Evolutionary conservation across 192 early-diverging fungal genomes (phyloP).

Genomic region (Funneliformis geosporum): DNA sequence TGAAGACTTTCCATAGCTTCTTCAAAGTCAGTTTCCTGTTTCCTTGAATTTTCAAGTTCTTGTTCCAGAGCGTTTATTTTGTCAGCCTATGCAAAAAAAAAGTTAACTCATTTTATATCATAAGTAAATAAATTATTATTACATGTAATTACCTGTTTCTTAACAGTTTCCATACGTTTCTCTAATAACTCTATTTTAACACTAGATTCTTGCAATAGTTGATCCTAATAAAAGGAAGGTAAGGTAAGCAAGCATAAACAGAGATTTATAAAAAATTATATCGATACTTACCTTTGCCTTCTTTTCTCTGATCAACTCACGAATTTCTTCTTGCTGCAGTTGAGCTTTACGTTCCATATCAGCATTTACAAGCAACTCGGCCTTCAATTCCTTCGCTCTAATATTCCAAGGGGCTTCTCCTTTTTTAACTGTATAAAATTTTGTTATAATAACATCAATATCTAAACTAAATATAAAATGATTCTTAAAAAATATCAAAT

Average conservation of each 20-base stretch:
- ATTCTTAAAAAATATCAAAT: not conserved
- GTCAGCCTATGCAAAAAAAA: slow-evolving; percentile 46
- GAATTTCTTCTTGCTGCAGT: slow-evolving; percentile 74
- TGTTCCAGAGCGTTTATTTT: slow-evolving; percentile 61
- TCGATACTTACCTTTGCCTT: slow-evolving; percentile 62
- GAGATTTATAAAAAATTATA: not conserved
- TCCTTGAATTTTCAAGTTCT: slow-evolving; percentile 55
- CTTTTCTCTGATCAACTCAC: slow-evolving; percentile 75
- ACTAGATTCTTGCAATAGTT: slow-evolving; percentile 70
- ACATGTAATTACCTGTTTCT: slow-evolving; percentile 54
- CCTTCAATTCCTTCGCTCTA: slow-evolving; percentile 80
- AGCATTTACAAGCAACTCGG: slow-evolving; percentile 74
- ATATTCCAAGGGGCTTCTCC: slow-evolving; percentile 75
- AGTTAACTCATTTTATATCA: not conserved
- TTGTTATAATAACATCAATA: not conserved
- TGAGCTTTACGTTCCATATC: slow-evolving; percentile 79
- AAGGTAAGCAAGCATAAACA: not conserved
- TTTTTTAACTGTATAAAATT: slow-evolving; percentile 39
- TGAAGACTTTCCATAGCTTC: slow-evolving; percentile 72
- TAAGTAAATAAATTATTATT: not conserved
- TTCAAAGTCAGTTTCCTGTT: slow-evolving; percentile 69
- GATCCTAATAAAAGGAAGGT: slow-evolving; percentile 53
- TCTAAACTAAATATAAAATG: not conserved
- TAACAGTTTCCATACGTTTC: slow-evolving; percentile 69
- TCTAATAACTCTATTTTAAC: slow-evolving; percentile 84